A percentile compares a stretch with the other conserved stretches of the same genome.
These are phyloP conservation scores for Ascochyta fabae DNA, from an alignment of 2,329 filamentous ascomycete genomes.

Conservation along the genomic window DNA sequence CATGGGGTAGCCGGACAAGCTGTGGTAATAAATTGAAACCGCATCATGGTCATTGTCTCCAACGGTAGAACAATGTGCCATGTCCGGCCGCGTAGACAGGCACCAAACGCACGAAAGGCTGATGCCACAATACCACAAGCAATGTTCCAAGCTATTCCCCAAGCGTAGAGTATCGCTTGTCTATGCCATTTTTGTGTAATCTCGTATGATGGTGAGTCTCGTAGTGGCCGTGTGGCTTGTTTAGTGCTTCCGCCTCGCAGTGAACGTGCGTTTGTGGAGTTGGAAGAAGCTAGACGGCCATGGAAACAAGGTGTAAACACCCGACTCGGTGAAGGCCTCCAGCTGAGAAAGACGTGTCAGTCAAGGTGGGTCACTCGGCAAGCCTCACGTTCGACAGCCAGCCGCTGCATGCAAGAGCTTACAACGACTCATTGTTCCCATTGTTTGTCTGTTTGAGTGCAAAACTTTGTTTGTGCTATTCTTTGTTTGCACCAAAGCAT, in stretches of 20 bases:
- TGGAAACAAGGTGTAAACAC: slow-evolving; percentile 3
- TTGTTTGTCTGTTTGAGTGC: neutral
- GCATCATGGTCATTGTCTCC: slow-evolving; percentile 1
- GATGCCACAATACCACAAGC: neutral
- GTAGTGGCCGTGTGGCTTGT: slow-evolving; percentile 14
- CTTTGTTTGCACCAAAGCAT: slow-evolving; percentile 1
- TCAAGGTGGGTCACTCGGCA: slow-evolving; percentile 1
- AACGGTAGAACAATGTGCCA: slow-evolving; percentile 1
- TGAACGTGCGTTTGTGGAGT: neutral
- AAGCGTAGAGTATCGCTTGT: neutral
- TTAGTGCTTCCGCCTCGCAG: slow-evolving; percentile 4
- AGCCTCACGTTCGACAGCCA: slow-evolving; percentile 3
- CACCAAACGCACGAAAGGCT: neutral
- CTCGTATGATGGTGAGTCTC: slow-evolving; percentile 4
- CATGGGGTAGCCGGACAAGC: neutral
- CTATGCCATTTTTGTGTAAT: neutral
- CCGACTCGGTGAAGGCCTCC: slow-evolving; percentile 5
- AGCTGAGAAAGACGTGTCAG: slow-evolving; percentile 8
- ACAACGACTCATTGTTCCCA: slow-evolving; percentile 2
- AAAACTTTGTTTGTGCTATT: slow-evolving; percentile 8
- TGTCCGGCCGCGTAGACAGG: neutral
- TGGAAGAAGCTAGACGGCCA: slow-evolving; percentile 10
- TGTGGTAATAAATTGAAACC: neutral
- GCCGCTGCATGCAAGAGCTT: neutral
- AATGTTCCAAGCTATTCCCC: slow-evolving; percentile 2